Conservation (phyloP, 2,329 filamentous ascomycete species). For the Penicillium hesseltinei region DNA sequence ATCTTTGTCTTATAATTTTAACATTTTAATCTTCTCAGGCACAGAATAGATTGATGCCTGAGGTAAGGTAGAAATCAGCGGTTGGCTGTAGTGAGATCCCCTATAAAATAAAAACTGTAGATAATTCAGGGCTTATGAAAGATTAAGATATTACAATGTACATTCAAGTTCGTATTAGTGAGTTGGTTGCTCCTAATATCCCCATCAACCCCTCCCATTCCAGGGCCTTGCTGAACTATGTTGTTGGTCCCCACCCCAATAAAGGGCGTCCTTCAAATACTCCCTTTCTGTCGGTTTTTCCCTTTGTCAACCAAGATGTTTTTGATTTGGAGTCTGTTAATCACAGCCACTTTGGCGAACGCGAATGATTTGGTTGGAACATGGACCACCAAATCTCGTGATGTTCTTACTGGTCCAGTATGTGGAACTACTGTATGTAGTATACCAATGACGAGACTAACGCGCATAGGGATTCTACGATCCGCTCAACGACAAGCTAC, state of each 20-base stretch:
- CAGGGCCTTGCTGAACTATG: not conserved
- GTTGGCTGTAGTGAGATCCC: too few relatives aligned
- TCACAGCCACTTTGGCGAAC: conserved; percentile 39
- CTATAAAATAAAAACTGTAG: too few relatives aligned
- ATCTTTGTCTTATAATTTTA: too few relatives aligned
- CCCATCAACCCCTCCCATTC: not conserved
- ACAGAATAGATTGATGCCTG: too few relatives aligned
- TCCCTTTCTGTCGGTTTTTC: conserved; percentile 9
- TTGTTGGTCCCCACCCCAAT: conserved; percentile 20
- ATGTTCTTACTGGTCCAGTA: conserved; percentile 69
- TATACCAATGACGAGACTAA: conserved; percentile 9
- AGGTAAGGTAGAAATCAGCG: too few relatives aligned
- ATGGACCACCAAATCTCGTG: conserved; percentile 69
- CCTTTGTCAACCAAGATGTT: conserved; percentile 25
- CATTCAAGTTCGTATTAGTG: too few relatives aligned
- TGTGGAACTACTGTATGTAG: conserved; percentile 15
- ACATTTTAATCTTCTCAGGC: too few relatives aligned
- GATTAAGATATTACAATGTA: too few relatives aligned
- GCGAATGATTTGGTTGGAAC: conserved; percentile 62
- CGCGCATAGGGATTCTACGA: conserved; percentile 64
- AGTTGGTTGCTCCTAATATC: too few relatives aligned
- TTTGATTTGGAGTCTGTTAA: conserved; percentile 38
- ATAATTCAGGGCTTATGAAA: too few relatives aligned
- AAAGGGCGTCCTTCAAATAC: conserved; percentile 18
- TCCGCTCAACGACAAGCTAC: conserved; percentile 62